Percentiles rank a stretch among this genome's conserved stretches.
phyloP scores from a whole-genome alignment of 2,329 filamentous ascomycete genomes.

The Chrysosporium keratinophilum region DNA sequence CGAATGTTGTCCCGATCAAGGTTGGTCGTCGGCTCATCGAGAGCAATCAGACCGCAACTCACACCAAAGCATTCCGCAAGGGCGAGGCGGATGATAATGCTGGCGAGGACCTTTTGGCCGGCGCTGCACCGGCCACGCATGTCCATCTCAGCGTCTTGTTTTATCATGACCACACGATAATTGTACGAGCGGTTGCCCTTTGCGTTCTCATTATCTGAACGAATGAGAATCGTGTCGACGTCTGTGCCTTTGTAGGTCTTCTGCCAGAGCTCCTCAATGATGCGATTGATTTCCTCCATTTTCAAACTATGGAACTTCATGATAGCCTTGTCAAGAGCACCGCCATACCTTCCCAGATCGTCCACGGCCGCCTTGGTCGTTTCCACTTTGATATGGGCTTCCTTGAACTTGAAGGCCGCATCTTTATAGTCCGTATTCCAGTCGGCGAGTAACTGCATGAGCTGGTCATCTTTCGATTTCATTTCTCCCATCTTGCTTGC shows the following conservation, averaged over 20 bases:
- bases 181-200: conserved; percentile 79
- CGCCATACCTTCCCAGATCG: conserved; percentile 70
- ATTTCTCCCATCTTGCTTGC: conserved; percentile 66
- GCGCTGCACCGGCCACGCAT: conserved; percentile 97
- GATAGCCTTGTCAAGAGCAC: conserved; percentile 85
- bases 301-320: conserved; percentile 95
- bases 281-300: conserved; percentile 96
- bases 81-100: conserved; percentile 93
- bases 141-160: conserved; percentile 95
- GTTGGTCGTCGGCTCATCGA: conserved; percentile 96
- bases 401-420: conserved; percentile 68
- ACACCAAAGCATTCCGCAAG: conserved; percentile 93
- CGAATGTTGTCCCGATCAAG: conserved; percentile 91
- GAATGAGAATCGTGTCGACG: conserved; percentile 91
- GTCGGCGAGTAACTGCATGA: conserved; percentile 60
- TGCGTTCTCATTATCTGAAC: conserved; percentile 71
- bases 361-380: conserved; percentile 89
- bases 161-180: conserved; percentile 96
- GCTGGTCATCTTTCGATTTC: conserved; percentile 73
- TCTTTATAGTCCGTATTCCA: conserved; percentile 82
- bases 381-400: conserved; percentile 78
- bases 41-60: conserved; percentile 89
- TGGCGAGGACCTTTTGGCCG: conserved; percentile 90
- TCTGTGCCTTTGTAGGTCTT: conserved; percentile 94
- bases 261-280: conserved; percentile 93